phyloP scores from a whole-genome alignment of 345 rosid species.

The Arabidopsis suecica region DNA sequence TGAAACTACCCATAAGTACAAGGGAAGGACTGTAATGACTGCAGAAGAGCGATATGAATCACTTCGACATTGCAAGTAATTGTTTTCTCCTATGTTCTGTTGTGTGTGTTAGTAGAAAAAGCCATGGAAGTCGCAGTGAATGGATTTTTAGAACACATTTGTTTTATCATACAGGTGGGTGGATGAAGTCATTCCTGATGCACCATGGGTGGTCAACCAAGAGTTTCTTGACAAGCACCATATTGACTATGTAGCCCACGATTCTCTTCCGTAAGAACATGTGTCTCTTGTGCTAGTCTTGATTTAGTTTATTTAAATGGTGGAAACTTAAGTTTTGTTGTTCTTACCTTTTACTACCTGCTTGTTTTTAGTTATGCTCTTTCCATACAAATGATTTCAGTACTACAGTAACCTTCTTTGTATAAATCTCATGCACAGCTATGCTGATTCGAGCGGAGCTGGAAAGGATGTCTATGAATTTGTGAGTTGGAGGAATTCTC shows the following conservation, averaged over 20 bases:
- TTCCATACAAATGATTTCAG: background rate
- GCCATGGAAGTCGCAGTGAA: background rate
- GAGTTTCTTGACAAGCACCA: slow-evolving; percentile 84
- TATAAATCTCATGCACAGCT: slow-evolving; percentile 49
- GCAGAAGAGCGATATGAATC: slow-evolving; percentile 88
- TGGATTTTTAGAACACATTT: background rate
- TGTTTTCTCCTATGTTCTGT: slow-evolving; percentile 2
- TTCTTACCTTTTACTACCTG: background rate
- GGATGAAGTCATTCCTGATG: slow-evolving; percentile 91
- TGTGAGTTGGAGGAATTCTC: slow-evolving; percentile 55
- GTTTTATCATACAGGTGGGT: slow-evolving; percentile 69
- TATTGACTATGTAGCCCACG: slow-evolving; percentile 89
- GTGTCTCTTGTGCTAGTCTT: background rate
- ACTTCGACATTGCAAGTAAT: slow-evolving; percentile 95
- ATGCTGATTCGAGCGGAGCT: slow-evolving; percentile 94
- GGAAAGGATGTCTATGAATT: slow-evolving; percentile 93
- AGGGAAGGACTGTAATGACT: slow-evolving; percentile 93
- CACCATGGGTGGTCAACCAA: slow-evolving; percentile 87
- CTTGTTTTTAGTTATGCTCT: slow-evolving; percentile 27
- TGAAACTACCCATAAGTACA: slow-evolving; percentile 77
- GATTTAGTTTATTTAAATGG: background rate
- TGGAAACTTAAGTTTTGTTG: background rate
- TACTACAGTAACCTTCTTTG: slow-evolving; percentile 23
- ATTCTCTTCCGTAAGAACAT: slow-evolving; percentile 83
- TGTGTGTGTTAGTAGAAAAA: slow-evolving; percentile 12